These are phyloP conservation scores for Eucalyptus caleyi DNA, from an alignment of 345 rosid genomes.

Conservation along the genomic window DNA sequence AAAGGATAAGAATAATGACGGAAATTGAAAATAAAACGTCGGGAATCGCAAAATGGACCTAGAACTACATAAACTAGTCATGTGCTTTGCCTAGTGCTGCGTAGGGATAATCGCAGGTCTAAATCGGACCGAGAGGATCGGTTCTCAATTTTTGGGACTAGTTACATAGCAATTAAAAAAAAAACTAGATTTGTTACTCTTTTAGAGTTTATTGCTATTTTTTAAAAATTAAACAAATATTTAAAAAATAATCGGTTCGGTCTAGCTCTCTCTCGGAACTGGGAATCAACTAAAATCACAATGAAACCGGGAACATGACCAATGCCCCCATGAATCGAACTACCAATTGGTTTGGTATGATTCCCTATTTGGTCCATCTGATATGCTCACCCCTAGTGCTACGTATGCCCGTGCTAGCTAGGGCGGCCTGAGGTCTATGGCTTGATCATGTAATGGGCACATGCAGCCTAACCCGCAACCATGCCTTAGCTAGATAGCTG, in stretches of 20 bases:
- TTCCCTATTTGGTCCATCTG: rapidly evolving
- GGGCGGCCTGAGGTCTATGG: neutral
- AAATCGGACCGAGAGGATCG: rapidly evolving
- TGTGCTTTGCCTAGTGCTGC: neutral
- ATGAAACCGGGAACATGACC: no score
- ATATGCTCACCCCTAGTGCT: neutral
- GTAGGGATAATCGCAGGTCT: neutral
- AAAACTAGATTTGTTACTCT: no score
- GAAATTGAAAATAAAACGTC: neutral
- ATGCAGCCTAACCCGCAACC: neutral
- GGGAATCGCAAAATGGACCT: neutral
- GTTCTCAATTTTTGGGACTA: no score
- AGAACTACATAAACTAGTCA: neutral
- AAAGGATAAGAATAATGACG: neutral
- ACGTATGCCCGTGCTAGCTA: neutral
- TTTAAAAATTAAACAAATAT: no score
- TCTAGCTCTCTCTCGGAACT: rapidly evolving
- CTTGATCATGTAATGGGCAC: neutral
- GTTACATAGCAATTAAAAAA: no score
- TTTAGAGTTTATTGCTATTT: no score
- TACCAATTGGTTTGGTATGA: rapidly evolving
- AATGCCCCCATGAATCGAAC: rapidly evolving
- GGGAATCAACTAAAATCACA: rapidly evolving
- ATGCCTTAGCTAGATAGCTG: neutral
- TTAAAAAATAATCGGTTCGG: rapidly evolving